Percentiles rank a stretch among this genome's conserved stretches.
phyloP scores from a whole-genome alignment of 495 filamentous ascomycete species.

The Aspergillus indologenus region DNA sequence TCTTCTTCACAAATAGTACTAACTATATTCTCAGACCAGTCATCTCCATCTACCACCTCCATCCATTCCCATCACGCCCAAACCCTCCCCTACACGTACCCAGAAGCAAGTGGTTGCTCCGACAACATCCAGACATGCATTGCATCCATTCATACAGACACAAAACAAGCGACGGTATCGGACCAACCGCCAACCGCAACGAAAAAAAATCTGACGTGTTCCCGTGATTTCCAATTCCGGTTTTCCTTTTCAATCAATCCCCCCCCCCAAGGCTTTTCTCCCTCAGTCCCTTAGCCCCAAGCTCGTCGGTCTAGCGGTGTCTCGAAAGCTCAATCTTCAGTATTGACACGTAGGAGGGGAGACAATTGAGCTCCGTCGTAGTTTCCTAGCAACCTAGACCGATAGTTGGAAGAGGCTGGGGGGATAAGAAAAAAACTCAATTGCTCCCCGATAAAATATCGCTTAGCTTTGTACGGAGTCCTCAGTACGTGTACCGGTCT shows the following conservation, averaged over 20 bases:
- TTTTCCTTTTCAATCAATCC: neutral
- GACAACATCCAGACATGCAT: neutral
- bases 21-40: no score
- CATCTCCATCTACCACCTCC: no score
- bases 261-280: neutral
- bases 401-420: neutral
- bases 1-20: no score
- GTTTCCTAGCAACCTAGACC: neutral
- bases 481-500: neutral
- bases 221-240: constrained; percentile 16
- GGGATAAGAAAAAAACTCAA: neutral
- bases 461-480: no score
- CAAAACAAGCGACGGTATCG: constrained; percentile 10
- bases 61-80: no score
- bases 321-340: no score
- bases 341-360: neutral
- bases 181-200: constrained; percentile 15
- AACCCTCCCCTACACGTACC: no score
- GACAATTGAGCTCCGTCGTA: neutral
- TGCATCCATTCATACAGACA: neutral
- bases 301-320: neutral
- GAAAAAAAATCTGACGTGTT: constrained; percentile 44
- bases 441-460: neutral
- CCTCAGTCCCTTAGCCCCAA: neutral
- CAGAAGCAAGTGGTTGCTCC: neutral